phyloP scores from a whole-genome alignment of 1,139 yeast species.

The Pichia sp. region DNA sequence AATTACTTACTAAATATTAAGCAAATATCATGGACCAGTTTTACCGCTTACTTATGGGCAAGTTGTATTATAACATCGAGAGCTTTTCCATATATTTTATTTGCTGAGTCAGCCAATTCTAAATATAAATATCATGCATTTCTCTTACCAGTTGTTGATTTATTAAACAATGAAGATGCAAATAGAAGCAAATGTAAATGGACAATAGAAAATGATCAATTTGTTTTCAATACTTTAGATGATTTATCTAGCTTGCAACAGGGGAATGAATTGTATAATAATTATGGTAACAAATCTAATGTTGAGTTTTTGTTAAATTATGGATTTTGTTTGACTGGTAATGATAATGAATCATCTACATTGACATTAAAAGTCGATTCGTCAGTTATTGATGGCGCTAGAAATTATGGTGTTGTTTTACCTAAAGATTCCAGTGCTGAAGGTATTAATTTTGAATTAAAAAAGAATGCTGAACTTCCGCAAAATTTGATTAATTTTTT shows the following conservation, averaged over 20 bases:
- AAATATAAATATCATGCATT: constrained; percentile 47
- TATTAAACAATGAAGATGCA: constrained; percentile 55
- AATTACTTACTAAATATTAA: constrained; percentile 15
- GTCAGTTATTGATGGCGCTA: constrained; percentile 19
- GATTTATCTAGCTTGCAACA: constrained; percentile 30
- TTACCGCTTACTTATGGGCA: constrained; percentile 70
- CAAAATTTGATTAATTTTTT: constrained; percentile 44
- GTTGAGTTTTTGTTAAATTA: constrained; percentile 61
- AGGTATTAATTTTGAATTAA: constrained; percentile 22
- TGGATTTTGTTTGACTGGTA: constrained; percentile 64
- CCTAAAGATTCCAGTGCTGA: constrained; percentile 42
- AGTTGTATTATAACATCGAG: constrained; percentile 64
- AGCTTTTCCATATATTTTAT: constrained; percentile 63
- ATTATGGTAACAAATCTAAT: constrained; percentile 83
- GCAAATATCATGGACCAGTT: constrained; percentile 48
- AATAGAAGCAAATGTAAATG: constrained; percentile 61
- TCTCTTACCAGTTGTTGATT: constrained; percentile 71
- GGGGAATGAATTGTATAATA: constrained; percentile 59
- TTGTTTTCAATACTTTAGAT: constrained; percentile 27
- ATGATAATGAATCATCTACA: constrained; percentile 58
- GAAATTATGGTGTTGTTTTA: constrained; percentile 18
- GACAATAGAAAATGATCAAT: constrained; percentile 34
- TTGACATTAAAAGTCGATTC: constrained; percentile 25
- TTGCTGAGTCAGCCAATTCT: constrained; percentile 22
- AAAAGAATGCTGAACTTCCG: constrained; percentile 33